phyloP scores from a whole-genome alignment of 2,329 filamentous ascomycete genomes.

The Sarocladium oryzae region DNA sequence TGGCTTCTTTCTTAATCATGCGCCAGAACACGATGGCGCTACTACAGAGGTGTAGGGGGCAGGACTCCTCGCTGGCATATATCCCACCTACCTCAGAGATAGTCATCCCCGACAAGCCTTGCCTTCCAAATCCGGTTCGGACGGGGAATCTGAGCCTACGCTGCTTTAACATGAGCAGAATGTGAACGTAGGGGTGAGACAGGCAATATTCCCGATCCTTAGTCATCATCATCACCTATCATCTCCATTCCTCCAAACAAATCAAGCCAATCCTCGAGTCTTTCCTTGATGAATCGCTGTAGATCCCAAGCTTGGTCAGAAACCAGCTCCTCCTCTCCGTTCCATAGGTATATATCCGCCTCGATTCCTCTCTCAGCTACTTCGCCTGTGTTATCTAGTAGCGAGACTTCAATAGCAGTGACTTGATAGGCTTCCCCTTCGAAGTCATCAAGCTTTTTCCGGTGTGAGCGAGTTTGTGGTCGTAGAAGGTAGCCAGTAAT shows the following conservation, averaged over 20 bases:
- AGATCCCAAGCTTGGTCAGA: slow-evolving; percentile 19
- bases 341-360: slow-evolving; percentile 27
- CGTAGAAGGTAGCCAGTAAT: slow-evolving; percentile 21
- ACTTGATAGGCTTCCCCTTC: slow-evolving; percentile 21
- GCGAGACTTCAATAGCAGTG: slow-evolving; percentile 9
- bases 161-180: too few species aligned
- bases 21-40: too few species aligned
- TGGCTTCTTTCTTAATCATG: too few species aligned
- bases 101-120: too few species aligned
- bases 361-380: slow-evolving; percentile 12
- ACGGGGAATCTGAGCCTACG: too few species aligned
- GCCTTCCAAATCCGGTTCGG: too few species aligned
- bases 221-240: slow-evolving; percentile 11
- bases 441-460: slow-evolving; percentile 27
- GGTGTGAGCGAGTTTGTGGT: slow-evolving; percentile 17
- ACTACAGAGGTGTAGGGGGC: too few species aligned
- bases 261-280: slow-evolving; percentile 23
- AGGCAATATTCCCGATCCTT: too few species aligned
- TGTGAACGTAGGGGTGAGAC: too few species aligned
- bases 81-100: too few species aligned
- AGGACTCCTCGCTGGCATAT: too few species aligned
- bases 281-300: slow-evolving; percentile 18
- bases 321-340: slow-evolving; percentile 14
- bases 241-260: slow-evolving; percentile 16
- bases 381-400: slow-evolving; percentile 9